Conservation (phyloP, 176 grass and related monocot genomes). For the Thinopyrum elongatum region DNA sequence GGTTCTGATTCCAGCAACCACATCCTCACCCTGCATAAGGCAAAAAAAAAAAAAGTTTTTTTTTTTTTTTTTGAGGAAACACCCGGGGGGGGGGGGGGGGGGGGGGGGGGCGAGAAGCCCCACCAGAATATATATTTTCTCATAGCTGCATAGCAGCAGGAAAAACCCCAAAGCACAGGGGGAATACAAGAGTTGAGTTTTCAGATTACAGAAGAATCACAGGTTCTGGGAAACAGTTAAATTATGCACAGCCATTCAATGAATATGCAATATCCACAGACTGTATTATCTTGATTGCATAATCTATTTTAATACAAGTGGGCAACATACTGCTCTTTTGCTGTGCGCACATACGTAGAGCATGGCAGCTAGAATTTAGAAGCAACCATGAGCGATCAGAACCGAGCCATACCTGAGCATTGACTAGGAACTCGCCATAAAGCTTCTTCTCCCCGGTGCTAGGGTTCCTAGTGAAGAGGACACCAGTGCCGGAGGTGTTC, state of each 20-base stretch:
- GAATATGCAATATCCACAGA: background rate
- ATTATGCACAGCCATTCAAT: background rate
- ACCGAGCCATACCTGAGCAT: constrained; percentile 61
- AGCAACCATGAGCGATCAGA: background rate
- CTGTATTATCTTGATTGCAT: background rate
- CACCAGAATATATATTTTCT: too few relatives aligned
- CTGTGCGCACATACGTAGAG: background rate
- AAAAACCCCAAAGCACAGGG: too few relatives aligned
- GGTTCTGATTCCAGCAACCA: constrained; percentile 96
- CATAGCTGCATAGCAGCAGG: too few relatives aligned
- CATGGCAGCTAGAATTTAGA: background rate
- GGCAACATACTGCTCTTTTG: background rate
- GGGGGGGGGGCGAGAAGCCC: too few relatives aligned
- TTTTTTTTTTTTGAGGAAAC: too few relatives aligned
- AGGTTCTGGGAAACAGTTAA: background rate
- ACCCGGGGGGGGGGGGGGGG: too few relatives aligned
- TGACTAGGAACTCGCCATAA: constrained; percentile 92
- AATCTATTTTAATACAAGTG: background rate
- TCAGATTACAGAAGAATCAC: too few relatives aligned
- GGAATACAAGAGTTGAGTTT: too few relatives aligned
- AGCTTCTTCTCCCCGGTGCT: constrained; percentile 98
- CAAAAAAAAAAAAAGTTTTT: background rate
- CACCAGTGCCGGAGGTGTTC: constrained; percentile 87
- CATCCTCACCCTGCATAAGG: constrained; percentile 81
- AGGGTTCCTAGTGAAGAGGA: constrained; percentile 92